Base-by-base conservation (phyloP, 2,329 filamentous ascomycete genomes). In the Sphaerulina vaccinii region DNA sequence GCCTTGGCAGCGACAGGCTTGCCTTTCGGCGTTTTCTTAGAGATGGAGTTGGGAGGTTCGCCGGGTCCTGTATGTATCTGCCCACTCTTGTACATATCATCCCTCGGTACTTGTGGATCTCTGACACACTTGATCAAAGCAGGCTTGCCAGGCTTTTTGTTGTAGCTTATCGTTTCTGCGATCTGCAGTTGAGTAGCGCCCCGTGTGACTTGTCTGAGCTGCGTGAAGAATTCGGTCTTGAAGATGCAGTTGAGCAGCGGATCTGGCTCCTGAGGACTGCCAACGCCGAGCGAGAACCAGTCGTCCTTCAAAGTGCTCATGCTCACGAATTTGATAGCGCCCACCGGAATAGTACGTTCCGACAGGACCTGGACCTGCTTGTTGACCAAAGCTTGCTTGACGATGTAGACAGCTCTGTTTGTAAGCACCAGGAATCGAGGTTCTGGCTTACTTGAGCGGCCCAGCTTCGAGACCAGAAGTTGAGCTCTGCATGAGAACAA, bases 191-290 rank as follows among this genome's bases (percentile, higher is more conserved):
- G 90, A 67, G 95, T 81, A 8, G 88, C 85, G 7, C 87, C 89
- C 2, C 87, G 85, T 71, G 95, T 87, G 46, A 84, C 83, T 44
- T 83, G 84, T 67, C 86, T 84, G 74, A 99, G 84, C 58, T 96
- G 91, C 0, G 92, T 95, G 67, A 97, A 95, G 71, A 99, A 85
- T 67, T 99, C 93, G 0, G 93, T 99, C 77, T 99, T 99, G 71
- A 99, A 84, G 16, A 96, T 76, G 67, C 93, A 99, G 73, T 86
- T 95, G 65, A 99, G 72, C 18, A 99, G 78, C n/a, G 93, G 90
- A 70, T 99, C 93, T 0, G 93, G 80, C 68, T 97, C 92, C 67
- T 95, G 90, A 7, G 86, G 85, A 24, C 91, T 91, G n/a, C 88
- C 90, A 38, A 95, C 80, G 2, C 91, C 89, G 29, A 99, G 77